These are phyloP conservation scores for Pseudocercospora pini-densiflorae DNA, from an alignment of 2,329 filamentous ascomycete genomes.

Conservation along the genomic window DNA sequence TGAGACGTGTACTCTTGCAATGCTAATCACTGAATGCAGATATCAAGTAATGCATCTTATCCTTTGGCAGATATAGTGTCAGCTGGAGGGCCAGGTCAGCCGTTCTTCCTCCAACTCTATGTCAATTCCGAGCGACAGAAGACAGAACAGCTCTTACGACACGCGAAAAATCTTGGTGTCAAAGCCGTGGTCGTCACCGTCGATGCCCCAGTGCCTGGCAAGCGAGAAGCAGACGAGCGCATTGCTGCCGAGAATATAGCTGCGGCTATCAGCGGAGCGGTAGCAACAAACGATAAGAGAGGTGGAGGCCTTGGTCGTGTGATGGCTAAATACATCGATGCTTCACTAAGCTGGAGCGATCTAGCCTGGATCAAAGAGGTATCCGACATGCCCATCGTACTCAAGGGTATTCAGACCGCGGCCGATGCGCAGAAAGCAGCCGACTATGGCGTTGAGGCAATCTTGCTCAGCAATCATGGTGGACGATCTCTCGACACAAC, in stretches of 20 bases:
- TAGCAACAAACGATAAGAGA: constrained; percentile 56
- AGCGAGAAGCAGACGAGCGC: constrained; percentile 55
- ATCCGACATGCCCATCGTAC: constrained; percentile 67
- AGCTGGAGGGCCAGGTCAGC: constrained; percentile 25
- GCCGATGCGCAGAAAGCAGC: constrained; percentile 53
- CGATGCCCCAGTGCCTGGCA: constrained; percentile 62
- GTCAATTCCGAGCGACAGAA: constrained; percentile 61
- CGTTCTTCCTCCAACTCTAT: constrained; percentile 65
- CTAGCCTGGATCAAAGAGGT: constrained; percentile 61
- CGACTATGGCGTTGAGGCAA: constrained; percentile 53
- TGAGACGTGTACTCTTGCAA: neutral
- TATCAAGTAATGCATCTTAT: constrained; percentile 39
- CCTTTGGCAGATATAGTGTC: constrained; percentile 35
- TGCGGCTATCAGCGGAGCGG: constrained; percentile 56
- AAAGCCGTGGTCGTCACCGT: constrained; percentile 63
- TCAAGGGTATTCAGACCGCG: constrained; percentile 62
- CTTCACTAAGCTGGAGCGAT: constrained; percentile 60
- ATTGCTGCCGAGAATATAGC: constrained; percentile 53
- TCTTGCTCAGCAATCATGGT: constrained; percentile 60
- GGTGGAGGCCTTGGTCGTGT: constrained; percentile 61
- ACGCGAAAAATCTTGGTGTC: constrained; percentile 54
- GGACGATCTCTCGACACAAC: constrained; percentile 54
- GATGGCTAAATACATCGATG: constrained; percentile 58
- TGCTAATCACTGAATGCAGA: constrained; percentile 7
- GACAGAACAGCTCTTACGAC: constrained; percentile 54